A percentile compares a stretch with the other conserved stretches of the same genome.
Conservation (phyloP, 2,329 filamentous ascomycete species). For the Talaromyces funiculosus region DNA sequence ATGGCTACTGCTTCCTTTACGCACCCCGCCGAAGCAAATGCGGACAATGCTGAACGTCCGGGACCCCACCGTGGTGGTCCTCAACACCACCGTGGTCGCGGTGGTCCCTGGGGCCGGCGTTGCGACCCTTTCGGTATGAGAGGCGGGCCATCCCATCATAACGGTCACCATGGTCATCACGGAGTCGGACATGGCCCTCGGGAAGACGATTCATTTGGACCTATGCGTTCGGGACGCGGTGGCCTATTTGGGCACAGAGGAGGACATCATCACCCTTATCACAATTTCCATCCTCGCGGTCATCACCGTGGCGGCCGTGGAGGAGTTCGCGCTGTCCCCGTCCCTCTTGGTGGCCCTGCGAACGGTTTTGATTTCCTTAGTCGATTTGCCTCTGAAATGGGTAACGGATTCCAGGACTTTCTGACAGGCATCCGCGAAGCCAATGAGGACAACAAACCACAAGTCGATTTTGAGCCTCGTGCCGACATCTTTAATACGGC, state of each 20-base stretch:
- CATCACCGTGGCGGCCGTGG: slow-evolving; percentile 18
- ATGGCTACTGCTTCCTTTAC: not conserved
- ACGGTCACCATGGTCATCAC: not conserved
- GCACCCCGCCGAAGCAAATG: not conserved
- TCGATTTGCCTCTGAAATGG: slow-evolving; percentile 26
- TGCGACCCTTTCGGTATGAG: not conserved
- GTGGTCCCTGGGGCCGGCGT: slow-evolving; percentile 1
- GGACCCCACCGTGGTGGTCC: not conserved
- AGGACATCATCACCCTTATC: slow-evolving; percentile 1
- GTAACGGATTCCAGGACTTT: slow-evolving; percentile 17
- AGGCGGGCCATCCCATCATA: not conserved
- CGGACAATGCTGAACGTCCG: not conserved
- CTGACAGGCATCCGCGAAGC: not conserved
- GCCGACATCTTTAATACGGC: slow-evolving; percentile 67
- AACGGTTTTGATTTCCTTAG: slow-evolving; percentile 19
- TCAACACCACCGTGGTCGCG: not conserved
- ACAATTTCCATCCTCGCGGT: slow-evolving; percentile 9
- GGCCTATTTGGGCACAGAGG: slow-evolving; percentile 5
- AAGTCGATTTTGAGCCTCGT: slow-evolving; percentile 33
- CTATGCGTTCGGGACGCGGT: not conserved
- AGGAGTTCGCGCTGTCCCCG: slow-evolving; percentile 12
- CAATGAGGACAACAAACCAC: slow-evolving; percentile 12
- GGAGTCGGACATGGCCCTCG: not conserved
- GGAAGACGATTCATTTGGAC: slow-evolving; percentile 7
- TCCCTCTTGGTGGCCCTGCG: not conserved